Conservation (phyloP, 768 basidiomycete genomes). For the Tricholoma matsutake region DNA sequence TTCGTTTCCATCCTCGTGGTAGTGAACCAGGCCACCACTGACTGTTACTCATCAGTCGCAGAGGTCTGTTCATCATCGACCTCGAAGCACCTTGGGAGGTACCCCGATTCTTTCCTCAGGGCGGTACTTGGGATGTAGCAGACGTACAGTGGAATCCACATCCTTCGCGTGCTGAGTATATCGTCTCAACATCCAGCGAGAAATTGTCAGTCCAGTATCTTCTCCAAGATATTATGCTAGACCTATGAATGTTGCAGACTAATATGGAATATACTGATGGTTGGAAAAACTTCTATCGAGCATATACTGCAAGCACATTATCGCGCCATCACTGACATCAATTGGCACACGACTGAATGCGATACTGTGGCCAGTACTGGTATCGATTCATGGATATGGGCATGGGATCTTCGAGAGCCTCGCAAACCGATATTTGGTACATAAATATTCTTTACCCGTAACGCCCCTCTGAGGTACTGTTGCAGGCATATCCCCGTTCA, state of each 20-base stretch:
- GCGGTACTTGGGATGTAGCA: conserved; percentile 94
- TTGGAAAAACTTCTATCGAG: conserved; percentile 77
- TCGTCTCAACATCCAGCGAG: conserved; percentile 86
- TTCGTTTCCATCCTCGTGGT: not conserved
- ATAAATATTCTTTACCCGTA: conserved; percentile 13
- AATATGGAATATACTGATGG: conserved; percentile 88
- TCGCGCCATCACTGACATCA: conserved; percentile 96
- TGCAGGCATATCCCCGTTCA: conserved; percentile 43
- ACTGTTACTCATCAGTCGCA: conserved; percentile 44
- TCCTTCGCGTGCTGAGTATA: conserved; percentile 67
- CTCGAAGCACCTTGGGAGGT: conserved; percentile 82
- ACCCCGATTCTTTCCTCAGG: conserved; percentile 93
- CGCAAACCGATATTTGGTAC: conserved; percentile 75
- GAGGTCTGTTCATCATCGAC: conserved; percentile 94
- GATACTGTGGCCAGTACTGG: conserved; percentile 86
- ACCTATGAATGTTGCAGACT: conserved; percentile 41
- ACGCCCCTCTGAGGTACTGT: not conserved
- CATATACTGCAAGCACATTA: conserved; percentile 87
- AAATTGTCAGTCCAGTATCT: conserved; percentile 57
- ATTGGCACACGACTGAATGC: conserved; percentile 89
- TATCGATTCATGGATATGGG: conserved; percentile 92
- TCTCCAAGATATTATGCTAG: not conserved
- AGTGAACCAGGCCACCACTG: not conserved
- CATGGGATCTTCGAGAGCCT: conserved; percentile 82
- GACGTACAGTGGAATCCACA: conserved; percentile 95